phyloP scores from a whole-genome alignment of 768 basidiomycete species.

The Fistulinella prunicolor region DNA sequence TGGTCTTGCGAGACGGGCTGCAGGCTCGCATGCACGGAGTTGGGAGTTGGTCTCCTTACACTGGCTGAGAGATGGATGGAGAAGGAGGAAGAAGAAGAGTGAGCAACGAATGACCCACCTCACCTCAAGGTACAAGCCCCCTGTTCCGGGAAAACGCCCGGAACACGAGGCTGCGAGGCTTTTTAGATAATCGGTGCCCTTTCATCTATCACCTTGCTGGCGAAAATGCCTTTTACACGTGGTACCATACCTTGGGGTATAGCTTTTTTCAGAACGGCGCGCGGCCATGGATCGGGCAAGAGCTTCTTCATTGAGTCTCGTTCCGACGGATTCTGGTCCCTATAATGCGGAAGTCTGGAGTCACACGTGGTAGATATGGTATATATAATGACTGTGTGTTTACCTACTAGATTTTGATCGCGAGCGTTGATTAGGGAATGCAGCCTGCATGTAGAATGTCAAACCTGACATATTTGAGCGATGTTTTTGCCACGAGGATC shows the following conservation, averaged over 20 bases:
- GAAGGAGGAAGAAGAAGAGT: not conserved
- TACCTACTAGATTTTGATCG: no score
- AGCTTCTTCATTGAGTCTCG: not conserved
- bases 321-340: no score
- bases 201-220: conserved; percentile 14
- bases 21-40: no score
- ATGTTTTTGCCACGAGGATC: no score
- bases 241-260: not conserved
- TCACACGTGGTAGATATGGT: no score
- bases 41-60: no score
- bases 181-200: conserved; percentile 28
- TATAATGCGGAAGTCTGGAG: no score
- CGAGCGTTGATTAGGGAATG: no score
- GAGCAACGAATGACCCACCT: not conserved
- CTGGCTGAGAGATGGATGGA: not conserved
- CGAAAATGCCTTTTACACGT: conserved; percentile 24
- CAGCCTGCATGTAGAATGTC: no score
- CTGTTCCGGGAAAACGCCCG: conserved; percentile 20
- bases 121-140: conserved; percentile 11
- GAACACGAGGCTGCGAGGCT: conserved; percentile 25
- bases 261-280: not conserved
- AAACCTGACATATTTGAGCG: no score
- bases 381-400: no score
- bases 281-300: conserved; percentile 13
- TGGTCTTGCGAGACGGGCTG: conserved; percentile 1